Percentiles rank a stretch among this genome's conserved stretches.
Evolutionary conservation across 2,329 filamentous ascomycete genomes (phyloP).

Genomic region (Aspergillus eucalypticola): DNA sequence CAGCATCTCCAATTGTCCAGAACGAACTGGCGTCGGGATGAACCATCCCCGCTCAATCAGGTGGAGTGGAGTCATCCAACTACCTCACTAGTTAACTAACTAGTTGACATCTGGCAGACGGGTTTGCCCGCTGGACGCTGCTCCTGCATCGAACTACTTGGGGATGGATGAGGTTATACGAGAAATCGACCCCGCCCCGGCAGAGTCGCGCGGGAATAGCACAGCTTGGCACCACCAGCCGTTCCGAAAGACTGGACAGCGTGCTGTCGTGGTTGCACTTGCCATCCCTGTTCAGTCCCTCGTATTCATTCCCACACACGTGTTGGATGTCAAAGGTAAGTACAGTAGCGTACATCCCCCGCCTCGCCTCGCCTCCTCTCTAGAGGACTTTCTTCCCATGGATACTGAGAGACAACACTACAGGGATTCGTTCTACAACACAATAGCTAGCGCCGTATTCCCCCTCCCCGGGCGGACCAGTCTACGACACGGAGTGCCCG

Average conservation of each 20-base stretch:
- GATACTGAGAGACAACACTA: neutral
- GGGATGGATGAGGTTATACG: slow-evolving; percentile 4
- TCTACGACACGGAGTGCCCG: too few species aligned
- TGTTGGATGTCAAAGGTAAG: neutral
- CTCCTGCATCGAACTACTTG: neutral
- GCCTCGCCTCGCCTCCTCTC: too few species aligned
- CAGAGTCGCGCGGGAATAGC: neutral
- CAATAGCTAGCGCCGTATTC: neutral
- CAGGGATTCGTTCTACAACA: neutral
- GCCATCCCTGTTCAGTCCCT: neutral
- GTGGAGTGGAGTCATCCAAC: neutral
- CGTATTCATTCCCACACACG: slow-evolving; percentile 4
- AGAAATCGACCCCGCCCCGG: slow-evolving; percentile 1
- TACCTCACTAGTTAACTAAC: too few species aligned
- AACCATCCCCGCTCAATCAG: neutral
- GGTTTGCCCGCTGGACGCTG: neutral
- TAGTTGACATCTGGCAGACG: neutral
- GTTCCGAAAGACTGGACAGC: slow-evolving; percentile 4
- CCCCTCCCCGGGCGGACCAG: neutral
- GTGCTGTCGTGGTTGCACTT: slow-evolving; percentile 4
- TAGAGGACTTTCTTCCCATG: too few species aligned
- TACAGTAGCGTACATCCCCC: too few species aligned
- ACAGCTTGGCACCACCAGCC: neutral
- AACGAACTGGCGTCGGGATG: neutral
- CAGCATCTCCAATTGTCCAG: neutral